Percentiles rank a stretch among this genome's conserved stretches.
Evolutionary conservation across 2,329 filamentous ascomycete genomes (phyloP).

Genomic region (Penicillium sp.): DNA sequence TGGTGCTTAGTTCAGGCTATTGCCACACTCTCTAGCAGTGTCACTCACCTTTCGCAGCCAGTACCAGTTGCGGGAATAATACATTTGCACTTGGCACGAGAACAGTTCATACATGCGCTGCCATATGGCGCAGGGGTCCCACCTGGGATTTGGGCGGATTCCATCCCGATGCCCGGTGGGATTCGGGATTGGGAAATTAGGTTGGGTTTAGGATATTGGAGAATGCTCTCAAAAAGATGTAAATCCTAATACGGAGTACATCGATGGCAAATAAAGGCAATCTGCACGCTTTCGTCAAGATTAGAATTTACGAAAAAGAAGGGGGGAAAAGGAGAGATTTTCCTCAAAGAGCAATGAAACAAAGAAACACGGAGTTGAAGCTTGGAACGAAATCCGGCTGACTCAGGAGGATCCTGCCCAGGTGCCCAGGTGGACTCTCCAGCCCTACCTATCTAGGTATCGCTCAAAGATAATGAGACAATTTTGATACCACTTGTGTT

Average conservation of each 20-base stretch:
- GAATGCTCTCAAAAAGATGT: background rate
- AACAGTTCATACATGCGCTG: conserved; percentile 7
- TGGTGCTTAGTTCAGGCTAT: conserved; percentile 1
- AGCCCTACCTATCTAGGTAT: background rate
- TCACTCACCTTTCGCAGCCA: conserved; percentile 23
- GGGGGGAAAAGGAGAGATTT: background rate
- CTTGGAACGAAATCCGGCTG: background rate
- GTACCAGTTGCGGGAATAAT: conserved; percentile 26
- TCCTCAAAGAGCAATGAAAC: background rate
- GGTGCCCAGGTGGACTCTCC: background rate
- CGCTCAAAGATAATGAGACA: background rate
- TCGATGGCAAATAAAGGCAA: background rate
- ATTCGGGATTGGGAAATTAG: conserved; percentile 3
- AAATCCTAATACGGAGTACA: background rate
- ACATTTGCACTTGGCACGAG: conserved; percentile 10
- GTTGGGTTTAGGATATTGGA: background rate
- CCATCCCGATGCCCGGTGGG: conserved; percentile 4
- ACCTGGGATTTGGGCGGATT: background rate
- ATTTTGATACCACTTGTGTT: background rate
- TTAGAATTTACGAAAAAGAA: background rate
- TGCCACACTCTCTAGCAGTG: background rate
- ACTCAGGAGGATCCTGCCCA: background rate
- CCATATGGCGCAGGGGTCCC: conserved; percentile 9
- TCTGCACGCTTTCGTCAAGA: background rate
- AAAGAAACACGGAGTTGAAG: background rate